Conservation (phyloP, 2,329 filamentous ascomycete genomes). For the Penicillium olsonii region DNA sequence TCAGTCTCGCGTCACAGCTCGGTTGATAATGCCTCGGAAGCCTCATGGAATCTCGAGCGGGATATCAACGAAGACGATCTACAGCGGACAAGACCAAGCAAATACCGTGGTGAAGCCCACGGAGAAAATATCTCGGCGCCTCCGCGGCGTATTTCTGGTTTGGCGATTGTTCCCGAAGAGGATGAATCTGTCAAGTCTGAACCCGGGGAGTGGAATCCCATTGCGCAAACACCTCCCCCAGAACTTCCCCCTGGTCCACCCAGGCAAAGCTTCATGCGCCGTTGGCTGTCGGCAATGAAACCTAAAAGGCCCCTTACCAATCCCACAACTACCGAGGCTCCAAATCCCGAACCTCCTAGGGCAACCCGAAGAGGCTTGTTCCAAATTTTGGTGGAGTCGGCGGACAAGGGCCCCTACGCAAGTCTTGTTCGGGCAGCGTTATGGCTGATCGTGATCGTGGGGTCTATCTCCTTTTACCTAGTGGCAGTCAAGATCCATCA, state of each 20-base stretch:
- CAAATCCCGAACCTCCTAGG: background rate
- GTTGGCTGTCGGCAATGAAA: conserved; percentile 6
- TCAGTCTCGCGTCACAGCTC: conserved; percentile 24
- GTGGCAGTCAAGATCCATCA: conserved; percentile 20
- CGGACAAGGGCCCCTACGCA: conserved; percentile 1
- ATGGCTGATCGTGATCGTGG: conserved; percentile 14
- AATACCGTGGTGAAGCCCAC: conserved; percentile 21
- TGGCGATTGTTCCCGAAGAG: conserved; percentile 32
- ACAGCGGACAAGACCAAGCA: conserved; percentile 33
- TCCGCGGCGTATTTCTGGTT: conserved; percentile 36
- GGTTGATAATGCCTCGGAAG: conserved; percentile 35
- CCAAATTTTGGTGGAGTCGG: background rate
- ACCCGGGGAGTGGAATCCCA: background rate
- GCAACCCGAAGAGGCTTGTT: background rate
- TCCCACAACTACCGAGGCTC: background rate
- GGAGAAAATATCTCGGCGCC: conserved; percentile 39
- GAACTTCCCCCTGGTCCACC: background rate
- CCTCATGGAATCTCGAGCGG: conserved; percentile 39
- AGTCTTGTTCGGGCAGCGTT: conserved; percentile 10
- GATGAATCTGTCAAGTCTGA: conserved; percentile 20
- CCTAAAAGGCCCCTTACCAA: background rate
- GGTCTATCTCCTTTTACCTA: conserved; percentile 11
- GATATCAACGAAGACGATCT: conserved; percentile 39
- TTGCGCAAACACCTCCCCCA: background rate
- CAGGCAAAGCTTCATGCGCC: conserved; percentile 8